Evolutionary conservation across 768 basidiomycete genomes (phyloP).

Genomic region (Tulasnella sp.): DNA sequence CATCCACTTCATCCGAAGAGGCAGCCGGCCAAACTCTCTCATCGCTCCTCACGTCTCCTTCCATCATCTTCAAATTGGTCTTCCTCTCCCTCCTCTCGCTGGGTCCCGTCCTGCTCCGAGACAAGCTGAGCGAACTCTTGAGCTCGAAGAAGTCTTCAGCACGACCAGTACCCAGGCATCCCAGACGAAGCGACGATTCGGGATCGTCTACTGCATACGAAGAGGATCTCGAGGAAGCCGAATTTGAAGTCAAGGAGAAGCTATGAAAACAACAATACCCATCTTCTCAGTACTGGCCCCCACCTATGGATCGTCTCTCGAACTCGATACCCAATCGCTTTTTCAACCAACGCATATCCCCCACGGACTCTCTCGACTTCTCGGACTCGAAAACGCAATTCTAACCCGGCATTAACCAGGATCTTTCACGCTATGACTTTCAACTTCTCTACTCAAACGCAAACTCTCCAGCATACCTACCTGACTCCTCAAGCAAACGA

Average conservation of each 20-base stretch:
- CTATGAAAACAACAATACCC: neutral
- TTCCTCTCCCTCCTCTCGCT: constrained; percentile 80
- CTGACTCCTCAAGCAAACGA: neutral
- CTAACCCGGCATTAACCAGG: neutral
- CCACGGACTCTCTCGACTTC: neutral
- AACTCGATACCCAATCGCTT: neutral
- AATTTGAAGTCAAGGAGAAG: neutral
- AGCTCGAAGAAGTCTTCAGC: neutral
- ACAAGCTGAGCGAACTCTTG: constrained; percentile 45
- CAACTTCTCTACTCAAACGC: neutral
- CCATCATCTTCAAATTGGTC: constrained; percentile 77
- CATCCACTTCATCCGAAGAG: constrained; percentile 19
- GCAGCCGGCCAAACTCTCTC: constrained; percentile 75
- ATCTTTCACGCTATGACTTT: too few relatives aligned
- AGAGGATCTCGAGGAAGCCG: neutral
- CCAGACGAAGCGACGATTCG: neutral
- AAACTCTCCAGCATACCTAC: neutral
- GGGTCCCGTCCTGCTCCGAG: constrained; percentile 77
- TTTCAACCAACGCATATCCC: neutral
- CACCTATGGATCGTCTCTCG: neutral
- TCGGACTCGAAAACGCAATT: neutral
- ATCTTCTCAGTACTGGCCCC: neutral
- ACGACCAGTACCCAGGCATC: neutral
- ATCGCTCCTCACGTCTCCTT: constrained; percentile 76
- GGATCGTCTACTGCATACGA: neutral